These are phyloP conservation scores for Candida maris DNA, from an alignment of 805 yeast species.

Conservation along the genomic window DNA sequence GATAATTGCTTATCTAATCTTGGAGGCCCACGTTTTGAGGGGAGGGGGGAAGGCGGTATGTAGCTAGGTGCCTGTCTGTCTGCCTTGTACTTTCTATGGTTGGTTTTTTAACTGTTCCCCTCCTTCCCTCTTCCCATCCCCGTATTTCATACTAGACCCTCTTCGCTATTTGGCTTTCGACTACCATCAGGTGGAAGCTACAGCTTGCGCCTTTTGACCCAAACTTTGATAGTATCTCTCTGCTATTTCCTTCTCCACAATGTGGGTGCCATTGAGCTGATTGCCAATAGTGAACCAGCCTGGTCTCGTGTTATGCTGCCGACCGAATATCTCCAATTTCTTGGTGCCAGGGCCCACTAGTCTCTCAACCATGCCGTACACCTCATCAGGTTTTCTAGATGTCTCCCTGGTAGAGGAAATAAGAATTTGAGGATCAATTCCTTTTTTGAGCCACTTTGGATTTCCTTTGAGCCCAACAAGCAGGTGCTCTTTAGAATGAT, in stretches of 20 bases:
- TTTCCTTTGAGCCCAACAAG: constrained; percentile 81
- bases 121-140: too few relatives aligned
- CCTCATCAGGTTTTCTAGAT: constrained; percentile 87
- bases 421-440: constrained; percentile 69
- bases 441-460: constrained; percentile 65
- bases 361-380: constrained; percentile 81
- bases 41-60: too few relatives aligned
- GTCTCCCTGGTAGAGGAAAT: constrained; percentile 86
- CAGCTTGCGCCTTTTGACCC: constrained; percentile 3
- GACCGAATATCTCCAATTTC: constrained; percentile 85
- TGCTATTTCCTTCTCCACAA: constrained; percentile 55
- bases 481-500: constrained; percentile 90
- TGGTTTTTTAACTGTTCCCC: too few relatives aligned
- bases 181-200: too few relatives aligned
- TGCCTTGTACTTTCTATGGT: too few relatives aligned
- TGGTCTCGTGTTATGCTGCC: constrained; percentile 78
- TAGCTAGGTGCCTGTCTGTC: too few relatives aligned
- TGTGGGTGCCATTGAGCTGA: constrained; percentile 58
- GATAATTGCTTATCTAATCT: too few relatives aligned
- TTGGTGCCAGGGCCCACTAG: constrained; percentile 73
- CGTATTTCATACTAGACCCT: too few relatives aligned
- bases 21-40: too few relatives aligned
- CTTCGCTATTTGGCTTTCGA: constrained; percentile 5
- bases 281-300: constrained; percentile 91
- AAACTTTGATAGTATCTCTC: constrained; percentile 14